Base-by-base conservation (phyloP, 371 early-diverging fungal genomes). In the Blakeslea trispora region DNA sequence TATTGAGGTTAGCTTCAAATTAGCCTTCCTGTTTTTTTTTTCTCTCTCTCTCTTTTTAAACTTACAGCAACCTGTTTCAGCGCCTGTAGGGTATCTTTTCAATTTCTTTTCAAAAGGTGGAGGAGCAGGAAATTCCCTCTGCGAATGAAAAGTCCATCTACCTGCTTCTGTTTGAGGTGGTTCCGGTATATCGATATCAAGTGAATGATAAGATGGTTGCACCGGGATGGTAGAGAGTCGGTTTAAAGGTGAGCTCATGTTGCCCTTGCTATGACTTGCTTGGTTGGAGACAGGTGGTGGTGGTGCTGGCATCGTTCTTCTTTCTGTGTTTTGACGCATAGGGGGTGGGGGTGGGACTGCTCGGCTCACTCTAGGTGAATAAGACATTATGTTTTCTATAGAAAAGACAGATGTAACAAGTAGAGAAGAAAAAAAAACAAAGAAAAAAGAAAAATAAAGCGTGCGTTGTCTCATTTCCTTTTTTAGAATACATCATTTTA, bases 21-120 rank as follows among this genome's bases (percentile, higher is more conserved):
- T 19, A 17, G 17, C 8, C 34, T n/a, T 19, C 35, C 24, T 55
- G 1, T 19, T 45, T 18, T 19, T 23, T 5, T 28, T 17, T 48
- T 28, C 3, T n/a, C n/a, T n/a, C n/a, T n/a, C n/a, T n/a, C n/a
- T n/a, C n/a, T n/a, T n/a, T 11, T 14, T 15, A 41, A 13, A 61
- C 79, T 66, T 76, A 79, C 80, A 73, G 24, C 71, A 74, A 32
- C 80, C 80, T 22, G 71, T 70, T 61, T 74, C 77, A 22, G 72
- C 72, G 15, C 80, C 80, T 21, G 71, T 71, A 17, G 74, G 76
- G 47, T 79, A 79, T 41, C 80, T 49, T 48, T 59, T 63, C 42
- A 79, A 41, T 41, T 59, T 66, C 47, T 75, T 74, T 42, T 76
- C 80, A 53, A 79, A 79, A 0, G 68, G 63, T 14, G 76, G 76